These are phyloP conservation scores for Irpex sp. DNA, from an alignment of 1,284 basidiomycete genomes.

Conservation along the genomic window DNA sequence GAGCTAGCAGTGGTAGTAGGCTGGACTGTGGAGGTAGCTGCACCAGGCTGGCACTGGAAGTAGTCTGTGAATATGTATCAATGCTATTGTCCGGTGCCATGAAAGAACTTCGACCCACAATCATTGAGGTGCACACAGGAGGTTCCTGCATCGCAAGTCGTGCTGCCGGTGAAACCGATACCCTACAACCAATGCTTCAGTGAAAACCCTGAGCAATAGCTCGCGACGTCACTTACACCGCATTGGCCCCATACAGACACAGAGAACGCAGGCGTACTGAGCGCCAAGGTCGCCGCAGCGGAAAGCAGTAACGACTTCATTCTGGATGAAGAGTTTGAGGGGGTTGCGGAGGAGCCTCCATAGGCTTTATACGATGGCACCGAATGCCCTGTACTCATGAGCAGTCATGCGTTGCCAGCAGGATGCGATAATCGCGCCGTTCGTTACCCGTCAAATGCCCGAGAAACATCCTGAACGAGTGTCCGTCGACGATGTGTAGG, in stretches of 20 bases:
- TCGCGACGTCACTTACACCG: conserved; percentile 20
- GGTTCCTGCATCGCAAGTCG: conserved; percentile 25
- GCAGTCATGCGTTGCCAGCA: background rate
- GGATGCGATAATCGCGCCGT: background rate
- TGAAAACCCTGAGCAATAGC: background rate
- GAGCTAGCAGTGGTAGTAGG: conserved; percentile 1
- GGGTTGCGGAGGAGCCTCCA: background rate
- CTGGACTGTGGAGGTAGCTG: conserved; percentile 11
- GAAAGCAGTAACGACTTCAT: conserved; percentile 24
- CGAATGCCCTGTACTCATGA: background rate
- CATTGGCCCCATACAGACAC: conserved; percentile 30
- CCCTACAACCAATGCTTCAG: conserved; percentile 15
- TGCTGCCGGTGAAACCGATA: conserved; percentile 25
- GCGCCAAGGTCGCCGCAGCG: conserved; percentile 23
- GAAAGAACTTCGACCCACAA: conserved; percentile 15
- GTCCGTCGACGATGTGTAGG: background rate
- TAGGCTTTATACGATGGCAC: conserved; percentile 1
- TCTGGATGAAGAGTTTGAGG: background rate
- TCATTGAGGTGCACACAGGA: conserved; percentile 22
- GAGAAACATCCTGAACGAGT: conserved; percentile 1
- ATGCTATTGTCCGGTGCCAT: background rate
- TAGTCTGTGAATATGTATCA: conserved; percentile 19
- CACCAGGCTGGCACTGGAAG: conserved; percentile 25
- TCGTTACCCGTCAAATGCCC: background rate
- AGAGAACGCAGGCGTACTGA: conserved; percentile 24